Conservation (phyloP, 2,329 filamentous ascomycete genomes). For the Colletotrichum tamarilloi region DNA sequence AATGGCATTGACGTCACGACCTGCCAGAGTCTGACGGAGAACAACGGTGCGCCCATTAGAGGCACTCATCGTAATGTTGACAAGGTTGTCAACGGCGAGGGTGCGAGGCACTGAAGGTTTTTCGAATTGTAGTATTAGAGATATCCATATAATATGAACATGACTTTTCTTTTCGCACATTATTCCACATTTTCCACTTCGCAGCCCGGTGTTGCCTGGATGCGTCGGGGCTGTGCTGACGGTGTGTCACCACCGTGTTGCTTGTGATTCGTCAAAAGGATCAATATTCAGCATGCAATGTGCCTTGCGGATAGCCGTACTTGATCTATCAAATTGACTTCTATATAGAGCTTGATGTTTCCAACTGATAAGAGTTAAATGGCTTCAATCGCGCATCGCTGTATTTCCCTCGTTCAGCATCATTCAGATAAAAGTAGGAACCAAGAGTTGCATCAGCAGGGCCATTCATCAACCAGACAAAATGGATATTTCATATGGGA, state of each 20-base stretch:
- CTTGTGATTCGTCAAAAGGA: neutral
- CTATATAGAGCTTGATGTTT: neutral
- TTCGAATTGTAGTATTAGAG: neutral
- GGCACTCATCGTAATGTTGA: neutral
- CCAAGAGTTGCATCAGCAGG: neutral
- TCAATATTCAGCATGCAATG: neutral
- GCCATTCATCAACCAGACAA: neutral
- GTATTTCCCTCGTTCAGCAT: too few species aligned
- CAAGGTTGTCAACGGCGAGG: neutral
- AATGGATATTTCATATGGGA: neutral
- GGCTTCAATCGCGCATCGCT: neutral
- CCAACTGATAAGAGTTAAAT: neutral
- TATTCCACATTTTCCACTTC: neutral
- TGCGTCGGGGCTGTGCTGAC: conserved; percentile 11
- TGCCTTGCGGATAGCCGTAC: neutral
- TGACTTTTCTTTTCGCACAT: neutral
- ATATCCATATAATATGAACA: neutral
- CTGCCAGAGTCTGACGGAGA: neutral
- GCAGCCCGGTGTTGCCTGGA: conserved; percentile 10
- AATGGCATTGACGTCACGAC: conserved; percentile 55
- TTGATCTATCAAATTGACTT: too few species aligned
- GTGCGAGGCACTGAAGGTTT: neutral
- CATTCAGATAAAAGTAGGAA: neutral
- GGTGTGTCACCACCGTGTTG: neutral
- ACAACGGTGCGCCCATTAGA: conserved; percentile 15